phyloP scores from a whole-genome alignment of 148 eudicot genomes.

The Drosera capensis region DNA sequence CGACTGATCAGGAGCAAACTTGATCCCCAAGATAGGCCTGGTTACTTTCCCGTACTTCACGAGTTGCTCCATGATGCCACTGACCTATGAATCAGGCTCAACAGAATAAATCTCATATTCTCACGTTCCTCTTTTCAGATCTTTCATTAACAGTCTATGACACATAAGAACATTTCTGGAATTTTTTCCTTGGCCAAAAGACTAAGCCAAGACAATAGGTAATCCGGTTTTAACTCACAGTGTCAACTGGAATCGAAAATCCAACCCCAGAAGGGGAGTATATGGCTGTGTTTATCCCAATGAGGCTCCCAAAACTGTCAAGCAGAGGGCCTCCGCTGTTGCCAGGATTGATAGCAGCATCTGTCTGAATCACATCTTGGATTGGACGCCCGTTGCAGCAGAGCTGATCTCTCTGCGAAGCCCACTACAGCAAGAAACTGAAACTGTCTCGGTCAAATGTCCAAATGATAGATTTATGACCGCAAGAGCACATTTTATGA shows the following conservation, averaged over 20 bases:
- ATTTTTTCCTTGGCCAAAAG: not conserved
- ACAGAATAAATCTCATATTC: not conserved
- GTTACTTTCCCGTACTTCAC: constrained; percentile 90
- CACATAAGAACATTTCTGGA: not conserved
- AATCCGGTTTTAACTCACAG: constrained; percentile 33
- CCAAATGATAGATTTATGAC: no score
- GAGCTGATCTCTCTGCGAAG: constrained; percentile 95
- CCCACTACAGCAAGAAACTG: constrained; percentile 39
- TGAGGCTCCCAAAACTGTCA: constrained; percentile 84
- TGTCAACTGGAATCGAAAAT: constrained; percentile 94
- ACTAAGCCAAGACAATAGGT: not conserved
- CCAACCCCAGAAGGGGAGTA: constrained; percentile 98
- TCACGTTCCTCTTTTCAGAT: no score
- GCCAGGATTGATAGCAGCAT: constrained; percentile 97
- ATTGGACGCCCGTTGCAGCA: constrained; percentile 99
- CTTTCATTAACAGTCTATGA: not conserved
- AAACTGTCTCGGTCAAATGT: not conserved
- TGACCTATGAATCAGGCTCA: constrained; percentile 49
- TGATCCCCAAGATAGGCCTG: constrained; percentile 83
- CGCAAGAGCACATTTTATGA: no score
- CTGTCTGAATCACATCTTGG: constrained; percentile 96
- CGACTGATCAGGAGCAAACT: constrained; percentile 97
- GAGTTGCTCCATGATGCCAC: constrained; percentile 88
- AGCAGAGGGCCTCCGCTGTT: constrained; percentile 99
- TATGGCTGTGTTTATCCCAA: constrained; percentile 95